phyloP scores from a whole-genome alignment of 2,329 filamentous ascomycete species.

The Paraphaeosphaeria minitans region DNA sequence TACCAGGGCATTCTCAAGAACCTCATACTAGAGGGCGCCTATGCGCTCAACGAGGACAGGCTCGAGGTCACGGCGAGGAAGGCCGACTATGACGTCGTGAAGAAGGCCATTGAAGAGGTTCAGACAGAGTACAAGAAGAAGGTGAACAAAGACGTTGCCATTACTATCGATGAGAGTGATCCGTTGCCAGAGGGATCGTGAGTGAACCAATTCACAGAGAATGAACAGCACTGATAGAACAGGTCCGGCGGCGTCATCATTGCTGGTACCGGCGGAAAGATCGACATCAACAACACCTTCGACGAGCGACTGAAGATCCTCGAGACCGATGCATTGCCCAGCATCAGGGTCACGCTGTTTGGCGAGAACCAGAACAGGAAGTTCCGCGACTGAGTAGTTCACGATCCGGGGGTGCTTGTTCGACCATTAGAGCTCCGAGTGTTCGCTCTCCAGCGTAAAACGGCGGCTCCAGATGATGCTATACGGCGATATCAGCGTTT shows the following conservation, averaged over 20 bases:
- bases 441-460: background rate
- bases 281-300: slow-evolving; percentile 98
- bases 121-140: slow-evolving; percentile 83
- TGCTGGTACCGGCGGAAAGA: slow-evolving; percentile 84
- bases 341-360: slow-evolving; percentile 84
- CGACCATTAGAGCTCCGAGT: background rate
- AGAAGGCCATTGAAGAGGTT: slow-evolving; percentile 78
- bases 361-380: slow-evolving; percentile 94
- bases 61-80: slow-evolving; percentile 76
- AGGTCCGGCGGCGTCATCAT: slow-evolving; percentile 86
- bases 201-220: slow-evolving; percentile 45
- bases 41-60: slow-evolving; percentile 82
- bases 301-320: slow-evolving; percentile 87
- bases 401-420: background rate
- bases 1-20: slow-evolving; percentile 79
- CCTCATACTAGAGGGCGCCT: slow-evolving; percentile 86
- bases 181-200: slow-evolving; percentile 82
- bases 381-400: slow-evolving; percentile 78
- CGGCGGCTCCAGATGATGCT: background rate
- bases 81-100: slow-evolving; percentile 75
- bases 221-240: slow-evolving; percentile 18
- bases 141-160: slow-evolving; percentile 69
- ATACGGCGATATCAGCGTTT: slow-evolving; percentile 5
- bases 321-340: slow-evolving; percentile 82
- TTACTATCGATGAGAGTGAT: slow-evolving; percentile 78